Evolutionary conservation across 106 monocot genomes (phyloP).

Genomic region (Dendrobium catenatum): DNA sequence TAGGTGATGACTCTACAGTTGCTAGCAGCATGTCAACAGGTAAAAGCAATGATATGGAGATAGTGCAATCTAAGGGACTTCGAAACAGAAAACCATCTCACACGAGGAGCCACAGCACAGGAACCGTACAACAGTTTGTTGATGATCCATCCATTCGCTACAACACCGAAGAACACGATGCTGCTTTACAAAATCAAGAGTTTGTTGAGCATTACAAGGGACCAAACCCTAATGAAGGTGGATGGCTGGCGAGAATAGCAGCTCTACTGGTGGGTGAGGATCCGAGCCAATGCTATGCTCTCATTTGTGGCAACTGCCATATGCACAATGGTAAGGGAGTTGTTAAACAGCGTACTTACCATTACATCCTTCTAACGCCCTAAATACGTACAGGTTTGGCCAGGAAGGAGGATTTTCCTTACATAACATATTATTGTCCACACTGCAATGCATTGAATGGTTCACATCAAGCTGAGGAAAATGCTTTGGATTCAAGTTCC

Average conservation of each 20-base stretch:
- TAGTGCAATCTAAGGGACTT: constrained; percentile 41
- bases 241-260: constrained; percentile 72
- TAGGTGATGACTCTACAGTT: constrained; percentile 63
- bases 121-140: constrained; percentile 10
- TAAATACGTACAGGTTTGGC: constrained; percentile 58
- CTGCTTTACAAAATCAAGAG: constrained; percentile 19
- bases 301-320: constrained; percentile 78
- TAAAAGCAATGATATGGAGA: constrained; percentile 45
- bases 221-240: constrained; percentile 34
- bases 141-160: constrained; percentile 18
- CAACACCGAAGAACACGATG: constrained; percentile 24
- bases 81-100: constrained; percentile 55
- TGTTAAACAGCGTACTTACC: background rate
- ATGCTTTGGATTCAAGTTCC: constrained; percentile 14
- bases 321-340: constrained; percentile 68
- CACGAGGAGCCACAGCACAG: constrained; percentile 25
- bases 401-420: constrained; percentile 82
- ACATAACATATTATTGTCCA: constrained; percentile 87
- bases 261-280: constrained; percentile 88
- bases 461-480: constrained; percentile 37
- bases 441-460: constrained; percentile 76
- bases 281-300: constrained; percentile 81
- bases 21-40: constrained; percentile 10
- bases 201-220: constrained; percentile 51
- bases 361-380: background rate